phyloP scores from a whole-genome alignment of 148 eudicot species.

The Fagopyrum tataricum region DNA sequence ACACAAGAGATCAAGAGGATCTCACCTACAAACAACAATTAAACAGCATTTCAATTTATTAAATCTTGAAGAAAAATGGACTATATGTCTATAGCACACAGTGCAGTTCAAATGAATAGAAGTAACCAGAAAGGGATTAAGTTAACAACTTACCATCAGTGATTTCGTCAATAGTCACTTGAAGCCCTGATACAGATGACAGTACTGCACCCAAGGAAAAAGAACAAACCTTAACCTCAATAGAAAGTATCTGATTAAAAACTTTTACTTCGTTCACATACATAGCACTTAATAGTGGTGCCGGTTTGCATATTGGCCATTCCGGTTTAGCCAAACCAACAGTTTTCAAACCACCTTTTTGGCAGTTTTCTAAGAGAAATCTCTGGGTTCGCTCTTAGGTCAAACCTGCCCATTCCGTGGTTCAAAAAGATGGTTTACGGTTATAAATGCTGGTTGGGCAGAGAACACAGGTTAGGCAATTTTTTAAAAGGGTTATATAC shows the following conservation, averaged over 20 bases:
- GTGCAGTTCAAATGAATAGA: background rate
- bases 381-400: no score
- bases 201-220: slow-evolving; percentile 2
- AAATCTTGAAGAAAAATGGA: background rate
- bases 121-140: background rate
- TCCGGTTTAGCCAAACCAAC: no score
- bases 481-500: no score
- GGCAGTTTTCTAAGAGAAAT: no score
- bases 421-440: no score
- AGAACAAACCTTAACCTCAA: background rate
- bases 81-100: background rate
- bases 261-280: background rate
- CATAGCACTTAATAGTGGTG: background rate
- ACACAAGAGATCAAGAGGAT: slow-evolving; percentile 50
- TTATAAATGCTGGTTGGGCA: no score
- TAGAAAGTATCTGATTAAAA: background rate
- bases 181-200: slow-evolving; percentile 14
- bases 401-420: no score
- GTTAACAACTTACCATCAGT: slow-evolving; percentile 6
- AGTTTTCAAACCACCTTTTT: no score
- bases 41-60: background rate
- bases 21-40: background rate
- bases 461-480: no score
- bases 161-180: background rate
- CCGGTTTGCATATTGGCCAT: no score